A percentile compares a stretch with the other conserved stretches of the same genome.
Conservation (phyloP, 176 grass and related monocot genomes). For the Carex pumila region DNA sequence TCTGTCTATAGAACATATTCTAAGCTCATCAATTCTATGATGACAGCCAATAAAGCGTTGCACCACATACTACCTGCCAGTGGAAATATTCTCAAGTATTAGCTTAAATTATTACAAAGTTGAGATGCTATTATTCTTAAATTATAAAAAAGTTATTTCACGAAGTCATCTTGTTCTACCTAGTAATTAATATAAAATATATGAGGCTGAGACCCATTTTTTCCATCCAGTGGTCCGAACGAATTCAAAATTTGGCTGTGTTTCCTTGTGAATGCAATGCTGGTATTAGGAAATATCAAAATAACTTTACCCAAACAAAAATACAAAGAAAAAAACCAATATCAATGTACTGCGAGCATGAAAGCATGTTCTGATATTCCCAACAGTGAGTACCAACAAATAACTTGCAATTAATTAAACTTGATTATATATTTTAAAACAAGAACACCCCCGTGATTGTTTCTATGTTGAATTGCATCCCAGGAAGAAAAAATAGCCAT, state of each 20-base stretch:
- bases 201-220: background rate
- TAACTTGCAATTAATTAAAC: too few relatives aligned
- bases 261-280: too few relatives aligned
- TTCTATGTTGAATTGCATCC: background rate
- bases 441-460: background rate
- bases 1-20: background rate
- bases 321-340: background rate
- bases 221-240: too few relatives aligned
- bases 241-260: too few relatives aligned
- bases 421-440: background rate
- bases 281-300: background rate
- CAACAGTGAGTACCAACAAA: background rate
- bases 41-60: background rate
- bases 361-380: background rate
- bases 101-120: background rate
- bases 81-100: background rate
- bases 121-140: background rate
- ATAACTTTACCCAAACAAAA: background rate
- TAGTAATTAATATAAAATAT: background rate
- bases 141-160: background rate
- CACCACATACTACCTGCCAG: background rate
- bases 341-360: background rate
- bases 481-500: background rate
- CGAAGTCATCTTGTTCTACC: background rate
- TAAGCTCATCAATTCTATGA: background rate